Evolutionary conservation across 352 stramenopile genomes (phyloP).

Genomic region (Phytophthora ramorum): DNA sequence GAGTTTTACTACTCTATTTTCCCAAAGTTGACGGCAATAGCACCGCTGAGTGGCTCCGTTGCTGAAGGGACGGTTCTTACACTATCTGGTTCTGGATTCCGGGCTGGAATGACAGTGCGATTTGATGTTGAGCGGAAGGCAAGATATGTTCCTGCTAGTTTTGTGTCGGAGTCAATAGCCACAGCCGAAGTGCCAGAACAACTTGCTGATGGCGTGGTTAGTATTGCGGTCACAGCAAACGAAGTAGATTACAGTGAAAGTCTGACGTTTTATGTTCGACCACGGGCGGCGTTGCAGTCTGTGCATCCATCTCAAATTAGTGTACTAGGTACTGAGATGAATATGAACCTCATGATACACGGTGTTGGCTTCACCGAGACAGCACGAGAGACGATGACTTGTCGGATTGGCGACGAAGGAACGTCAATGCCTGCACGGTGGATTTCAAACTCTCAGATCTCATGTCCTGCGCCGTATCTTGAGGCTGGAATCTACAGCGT

Average conservation of each 20-base stretch:
- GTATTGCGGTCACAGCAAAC: slow-evolving; percentile 41
- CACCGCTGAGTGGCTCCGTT: slow-evolving; percentile 24
- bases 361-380: slow-evolving; percentile 40
- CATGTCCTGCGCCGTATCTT: slow-evolving; percentile 39
- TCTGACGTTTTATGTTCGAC: slow-evolving; percentile 40
- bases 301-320: slow-evolving; percentile 40
- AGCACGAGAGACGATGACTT: slow-evolving; percentile 31
- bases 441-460: slow-evolving; percentile 42
- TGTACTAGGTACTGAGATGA: background rate
- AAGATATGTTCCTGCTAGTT: slow-evolving; percentile 8
- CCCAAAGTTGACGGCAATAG: slow-evolving; percentile 26
- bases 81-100: slow-evolving; percentile 38
- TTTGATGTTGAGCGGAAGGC: slow-evolving; percentile 29
- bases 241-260: slow-evolving; percentile 41
- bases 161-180: slow-evolving; percentile 28
- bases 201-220: slow-evolving; percentile 20
- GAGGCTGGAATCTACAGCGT: slow-evolving; percentile 48
- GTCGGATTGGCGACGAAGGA: slow-evolving; percentile 37
- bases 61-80: slow-evolving; percentile 35
- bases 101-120: slow-evolving; percentile 24
- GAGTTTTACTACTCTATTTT: slow-evolving; percentile 37
- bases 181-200: slow-evolving; percentile 27
- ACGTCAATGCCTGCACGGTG: slow-evolving; percentile 15
- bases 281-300: slow-evolving; percentile 24
- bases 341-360: slow-evolving; percentile 26